Conservation (phyloP, 352 stramenopile genomes). For the Phytophthora cactorum region DNA sequence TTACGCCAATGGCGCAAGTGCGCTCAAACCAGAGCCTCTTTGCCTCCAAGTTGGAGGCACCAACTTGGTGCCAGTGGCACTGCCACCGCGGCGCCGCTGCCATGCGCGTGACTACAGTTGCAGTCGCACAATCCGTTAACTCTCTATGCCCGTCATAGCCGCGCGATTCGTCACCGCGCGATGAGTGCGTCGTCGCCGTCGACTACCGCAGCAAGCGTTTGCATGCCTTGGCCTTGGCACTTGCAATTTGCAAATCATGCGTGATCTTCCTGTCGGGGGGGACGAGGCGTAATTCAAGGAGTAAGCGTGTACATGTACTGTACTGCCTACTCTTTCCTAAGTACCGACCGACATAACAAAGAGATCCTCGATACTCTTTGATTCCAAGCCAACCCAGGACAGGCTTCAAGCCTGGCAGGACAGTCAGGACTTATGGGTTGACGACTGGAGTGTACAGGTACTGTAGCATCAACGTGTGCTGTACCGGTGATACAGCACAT, state of each 20-base stretch:
- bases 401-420: no score
- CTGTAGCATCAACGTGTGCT: no score
- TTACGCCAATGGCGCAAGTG: background rate
- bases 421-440: no score
- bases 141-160: constrained; percentile 20
- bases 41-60: no score
- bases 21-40: background rate
- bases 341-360: background rate
- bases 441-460: no score
- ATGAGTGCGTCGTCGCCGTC: constrained; percentile 21
- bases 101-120: constrained; percentile 32
- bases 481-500: no score
- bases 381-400: no score
- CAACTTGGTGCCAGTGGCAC: background rate
- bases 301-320: constrained; percentile 2
- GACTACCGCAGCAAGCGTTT: constrained; percentile 21
- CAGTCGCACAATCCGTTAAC: constrained; percentile 30
- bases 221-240: constrained; percentile 3
- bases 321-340: background rate
- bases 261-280: constrained; percentile 9
- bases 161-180: constrained; percentile 4
- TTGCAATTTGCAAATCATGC: constrained; percentile 8
- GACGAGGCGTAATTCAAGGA: constrained; percentile 1
- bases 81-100: background rate
- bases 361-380: background rate